Percentiles rank a stretch among this genome's conserved stretches.
phyloP scores from a whole-genome alignment of 352 stramenopile genomes.

The Globisporangium paroecandrum region DNA sequence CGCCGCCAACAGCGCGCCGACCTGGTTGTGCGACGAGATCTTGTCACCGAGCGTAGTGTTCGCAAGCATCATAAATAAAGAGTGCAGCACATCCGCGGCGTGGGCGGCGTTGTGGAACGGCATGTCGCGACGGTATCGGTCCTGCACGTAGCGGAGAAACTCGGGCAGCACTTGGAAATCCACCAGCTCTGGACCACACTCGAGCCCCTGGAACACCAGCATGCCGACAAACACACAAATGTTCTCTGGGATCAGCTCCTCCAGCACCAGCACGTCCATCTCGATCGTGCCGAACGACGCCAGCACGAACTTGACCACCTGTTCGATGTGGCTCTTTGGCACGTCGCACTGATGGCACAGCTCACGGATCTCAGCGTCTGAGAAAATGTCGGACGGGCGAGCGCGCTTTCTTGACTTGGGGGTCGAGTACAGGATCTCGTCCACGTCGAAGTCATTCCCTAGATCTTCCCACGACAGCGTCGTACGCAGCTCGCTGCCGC shows the following conservation, averaged over 20 bases:
- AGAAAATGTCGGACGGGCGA: conserved; percentile 42
- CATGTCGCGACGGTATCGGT: conserved; percentile 57
- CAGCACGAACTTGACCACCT: conserved; percentile 49
- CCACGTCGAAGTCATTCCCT: conserved; percentile 27
- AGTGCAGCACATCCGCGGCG: conserved; percentile 75
- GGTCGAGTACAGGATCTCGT: conserved; percentile 40
- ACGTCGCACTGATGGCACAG: conserved; percentile 52
- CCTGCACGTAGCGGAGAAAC: conserved; percentile 64
- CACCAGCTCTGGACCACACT: conserved; percentile 46
- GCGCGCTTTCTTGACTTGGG: conserved; percentile 50
- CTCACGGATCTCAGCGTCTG: conserved; percentile 43
- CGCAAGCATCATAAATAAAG: conserved; percentile 69
- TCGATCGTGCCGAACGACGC: conserved; percentile 58
- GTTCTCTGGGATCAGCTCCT: conserved; percentile 59
- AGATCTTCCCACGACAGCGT: conserved; percentile 50
- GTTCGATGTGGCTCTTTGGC: conserved; percentile 32
- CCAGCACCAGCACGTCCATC: conserved; percentile 67
- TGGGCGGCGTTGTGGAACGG: conserved; percentile 84
- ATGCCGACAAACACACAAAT: conserved; percentile 66
- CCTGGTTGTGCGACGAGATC: conserved; percentile 62
- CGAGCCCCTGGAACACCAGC: conserved; percentile 69
- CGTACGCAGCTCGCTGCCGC: conserved; percentile 38
- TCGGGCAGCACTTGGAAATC: conserved; percentile 45
- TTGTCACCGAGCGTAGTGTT: conserved; percentile 48
- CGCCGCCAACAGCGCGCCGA: conserved; percentile 64